A percentile compares a stretch with the other conserved stretches of the same genome.
These are phyloP conservation scores for Xylaria palmicola DNA, from an alignment of 495 filamentous ascomycete genomes.

Conservation along the genomic window DNA sequence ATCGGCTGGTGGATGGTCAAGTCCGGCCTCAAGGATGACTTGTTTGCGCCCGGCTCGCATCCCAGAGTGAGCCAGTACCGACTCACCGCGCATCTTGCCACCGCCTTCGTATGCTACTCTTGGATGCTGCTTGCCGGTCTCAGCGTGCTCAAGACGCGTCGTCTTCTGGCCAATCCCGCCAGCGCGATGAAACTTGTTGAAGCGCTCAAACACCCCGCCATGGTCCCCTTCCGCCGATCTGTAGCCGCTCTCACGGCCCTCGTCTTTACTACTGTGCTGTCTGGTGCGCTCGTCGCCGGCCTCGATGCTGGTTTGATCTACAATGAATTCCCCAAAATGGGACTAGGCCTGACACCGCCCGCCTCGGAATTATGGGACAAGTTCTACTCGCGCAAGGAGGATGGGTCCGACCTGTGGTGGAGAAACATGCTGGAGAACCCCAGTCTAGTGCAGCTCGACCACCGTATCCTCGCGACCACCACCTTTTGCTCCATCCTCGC, in stretches of 20 bases:
- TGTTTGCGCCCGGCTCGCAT: conserved; percentile 86
- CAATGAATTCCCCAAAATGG: conserved; percentile 98
- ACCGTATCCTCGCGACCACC: conserved; percentile 85
- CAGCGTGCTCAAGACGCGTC: conserved; percentile 71
- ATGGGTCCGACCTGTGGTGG: conserved; percentile 84
- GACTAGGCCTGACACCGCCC: conserved; percentile 75
- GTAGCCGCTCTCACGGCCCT: conserved; percentile 70
- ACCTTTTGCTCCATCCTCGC: conserved; percentile 80
- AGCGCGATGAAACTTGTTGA: conserved; percentile 54
- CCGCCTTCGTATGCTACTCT: conserved; percentile 86
- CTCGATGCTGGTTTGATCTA: conserved; percentile 96
- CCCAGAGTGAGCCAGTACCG: conserved; percentile 94
- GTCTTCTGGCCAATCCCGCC: conserved; percentile 62
- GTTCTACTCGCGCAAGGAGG: conserved; percentile 79
- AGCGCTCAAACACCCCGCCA: conserved; percentile 59
- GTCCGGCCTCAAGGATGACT: conserved; percentile 87
- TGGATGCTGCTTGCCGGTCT: conserved; percentile 95
- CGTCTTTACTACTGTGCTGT: conserved; percentile 87
- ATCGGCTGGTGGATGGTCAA: conserved; percentile 99
- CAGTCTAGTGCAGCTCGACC: conserved; percentile 88
- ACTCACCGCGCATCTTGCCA: conserved; percentile 81
- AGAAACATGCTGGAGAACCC: conserved; percentile 97
- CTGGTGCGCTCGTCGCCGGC: conserved; percentile 89
- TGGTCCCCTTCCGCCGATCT: conserved; percentile 70
- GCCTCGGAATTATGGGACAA: conserved; percentile 75